These are phyloP conservation scores for Tetrahymena borealis DNA, from an alignment of 73 alveolate species.

Conservation along the genomic window DNA sequence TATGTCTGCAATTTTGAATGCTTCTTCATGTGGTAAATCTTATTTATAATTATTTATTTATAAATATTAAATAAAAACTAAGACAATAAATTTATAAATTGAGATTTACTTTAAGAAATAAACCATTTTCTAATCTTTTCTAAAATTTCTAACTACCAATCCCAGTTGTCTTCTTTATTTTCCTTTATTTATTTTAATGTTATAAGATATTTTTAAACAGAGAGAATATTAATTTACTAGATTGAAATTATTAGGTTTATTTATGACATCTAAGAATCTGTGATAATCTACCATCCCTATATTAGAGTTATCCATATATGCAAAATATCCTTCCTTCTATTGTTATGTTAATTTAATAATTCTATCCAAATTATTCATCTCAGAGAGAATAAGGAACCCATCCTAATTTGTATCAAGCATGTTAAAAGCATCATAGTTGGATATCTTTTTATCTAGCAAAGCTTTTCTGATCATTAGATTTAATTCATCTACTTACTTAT, in stretches of 20 bases:
- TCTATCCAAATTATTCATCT: slow-evolving; percentile 54
- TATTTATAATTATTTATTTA: slow-evolving; percentile 2
- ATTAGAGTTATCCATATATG: slow-evolving; percentile 65
- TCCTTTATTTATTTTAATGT: no score
- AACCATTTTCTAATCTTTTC: slow-evolving; percentile 68
- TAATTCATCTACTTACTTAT: slow-evolving; percentile 9
- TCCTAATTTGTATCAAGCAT: slow-evolving; percentile 52
- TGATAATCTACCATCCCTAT: slow-evolving; percentile 77
- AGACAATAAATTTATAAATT: not conserved
- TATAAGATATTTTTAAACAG: no score
- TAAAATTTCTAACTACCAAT: slow-evolving; percentile 74
- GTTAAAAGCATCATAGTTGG: slow-evolving; percentile 38
- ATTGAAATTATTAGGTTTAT: slow-evolving; percentile 40
- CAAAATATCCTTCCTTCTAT: slow-evolving; percentile 72
- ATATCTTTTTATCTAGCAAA: slow-evolving; percentile 24
- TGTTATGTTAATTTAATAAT: slow-evolving; percentile 54
- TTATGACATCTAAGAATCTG: slow-evolving; percentile 41
- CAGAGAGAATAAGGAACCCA: slow-evolving; percentile 66
- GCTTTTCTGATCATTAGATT: slow-evolving; percentile 27
- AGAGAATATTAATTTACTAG: no score
- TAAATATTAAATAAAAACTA: not conserved
- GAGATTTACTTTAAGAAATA: not conserved
- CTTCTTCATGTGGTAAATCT: slow-evolving; percentile 65
- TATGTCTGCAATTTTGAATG: slow-evolving; percentile 63
- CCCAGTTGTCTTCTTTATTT: slow-evolving; percentile 63